Conservation (phyloP, 108 stramenopile genomes). For the Poteriospumella lacustris region DNA sequence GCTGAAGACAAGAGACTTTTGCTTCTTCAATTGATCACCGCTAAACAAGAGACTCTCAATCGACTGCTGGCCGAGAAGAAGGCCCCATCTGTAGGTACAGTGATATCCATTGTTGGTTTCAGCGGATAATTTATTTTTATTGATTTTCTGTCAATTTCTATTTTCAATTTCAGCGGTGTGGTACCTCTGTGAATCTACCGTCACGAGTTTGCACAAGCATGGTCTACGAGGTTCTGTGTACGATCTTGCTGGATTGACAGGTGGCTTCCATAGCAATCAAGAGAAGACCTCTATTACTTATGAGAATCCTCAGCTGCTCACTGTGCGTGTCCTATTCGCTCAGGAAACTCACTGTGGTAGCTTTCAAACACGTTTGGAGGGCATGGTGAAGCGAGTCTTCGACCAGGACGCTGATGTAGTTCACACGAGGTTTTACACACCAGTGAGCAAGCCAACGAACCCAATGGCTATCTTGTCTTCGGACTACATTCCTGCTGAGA, state of each 20-base stretch:
- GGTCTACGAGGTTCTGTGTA: neutral
- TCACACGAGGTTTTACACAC: neutral
- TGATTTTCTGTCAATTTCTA: no score
- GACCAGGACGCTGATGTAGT: neutral
- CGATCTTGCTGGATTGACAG: constrained; percentile 7
- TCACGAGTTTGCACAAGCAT: neutral
- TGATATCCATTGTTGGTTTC: no score
- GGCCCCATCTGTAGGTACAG: no score
- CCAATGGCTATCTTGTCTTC: neutral
- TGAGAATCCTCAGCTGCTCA: neutral
- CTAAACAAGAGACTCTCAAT: no score
- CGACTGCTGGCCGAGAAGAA: no score
- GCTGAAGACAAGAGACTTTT: no score
- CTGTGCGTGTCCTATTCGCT: neutral
- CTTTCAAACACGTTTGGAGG: constrained; percentile 9
- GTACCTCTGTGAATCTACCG: neutral
- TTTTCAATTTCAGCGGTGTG: neutral
- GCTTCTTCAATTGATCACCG: no score
- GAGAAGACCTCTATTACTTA: constrained; percentile 3
- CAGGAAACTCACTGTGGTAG: neutral
- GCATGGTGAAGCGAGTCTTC: neutral
- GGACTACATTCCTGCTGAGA: constrained; percentile 2
- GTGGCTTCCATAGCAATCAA: neutral
- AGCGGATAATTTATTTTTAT: no score
- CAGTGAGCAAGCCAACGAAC: neutral